Base-by-base conservation (phyloP, 169 alveolate species). In the Plasmodium malariae region DNA sequence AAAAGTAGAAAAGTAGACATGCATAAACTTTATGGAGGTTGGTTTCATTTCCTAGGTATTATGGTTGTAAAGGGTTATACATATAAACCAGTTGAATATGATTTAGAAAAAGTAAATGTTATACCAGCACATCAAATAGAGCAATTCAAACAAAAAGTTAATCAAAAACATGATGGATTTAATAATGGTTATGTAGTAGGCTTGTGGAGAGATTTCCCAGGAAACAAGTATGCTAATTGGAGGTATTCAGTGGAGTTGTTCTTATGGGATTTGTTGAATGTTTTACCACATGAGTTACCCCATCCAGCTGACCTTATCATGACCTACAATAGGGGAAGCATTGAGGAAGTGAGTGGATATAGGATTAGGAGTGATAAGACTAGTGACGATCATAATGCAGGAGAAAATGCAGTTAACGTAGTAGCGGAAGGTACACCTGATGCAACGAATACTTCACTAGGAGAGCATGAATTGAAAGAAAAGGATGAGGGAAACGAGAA, bases 1-100 rank as follows among this genome's bases (percentile, higher is more conserved):
- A 57, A 36, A 30, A 30, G 32, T 11, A 67, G 30, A 1, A 83
- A 54, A 24, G 86, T 83, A 26, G 19, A 51, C 17, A 83, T 83
- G 91, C 91, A 83, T 40, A 83, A 68, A 21, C 14, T 83, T 19
- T 83, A 83, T 36, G 91, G 91, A 37, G 91, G 91, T 0, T 83
- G 91, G 91, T 83, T 83, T 45, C 72, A 83, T 19, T 83, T 83
- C 62, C 37, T 83, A 1, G 91, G 91, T 17, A 83, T 83, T 14
- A 2, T 83, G 19, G 91, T 69, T 1, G 73, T 83, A 0, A 83
- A 83, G 49, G 91, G 91, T 0, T 83, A 83, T 59, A 5, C 11
- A 1, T 67, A 34, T 30, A 34, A 57, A 19, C 48, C n/a, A n/a
- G 14, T 12, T 37, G 63, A 36, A 37, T n/a, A 17, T 5, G 28